Base-by-base conservation (phyloP, 148 eudicot species). In the Vaccinium macrocarpon region DNA sequence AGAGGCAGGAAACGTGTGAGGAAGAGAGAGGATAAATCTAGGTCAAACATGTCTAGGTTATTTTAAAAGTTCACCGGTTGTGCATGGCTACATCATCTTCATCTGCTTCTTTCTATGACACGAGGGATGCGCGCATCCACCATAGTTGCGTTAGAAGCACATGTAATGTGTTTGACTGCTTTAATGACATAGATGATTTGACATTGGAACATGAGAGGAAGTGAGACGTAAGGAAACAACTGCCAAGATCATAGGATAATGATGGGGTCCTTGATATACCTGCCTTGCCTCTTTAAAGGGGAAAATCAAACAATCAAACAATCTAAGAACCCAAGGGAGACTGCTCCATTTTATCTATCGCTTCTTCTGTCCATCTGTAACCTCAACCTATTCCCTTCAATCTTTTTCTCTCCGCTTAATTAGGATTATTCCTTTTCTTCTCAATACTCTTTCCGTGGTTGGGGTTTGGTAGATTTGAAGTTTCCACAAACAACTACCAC, bases 391-490 rank as follows among this genome's bases (percentile, higher is more conserved):
- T 62, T 21, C 25, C 25, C 70, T 23, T 62, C 57, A 10, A 15
- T 59, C 66, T 59, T n/a, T 23, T 21, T 2, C 27, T 62, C 70
- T 62, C 70, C 23, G n/a, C 11, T 8, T 62, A 62, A n/a, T 62
- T 62, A 62, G 70, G 70, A 62, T 9, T n/a, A 19, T 62, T 62
- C 27, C 27, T 62, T 62, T 59, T 21, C 23, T 62, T 23, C 70
- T n/a, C 70, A 62, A 1, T 23, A n/a, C 27, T 23, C 18, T n/a
- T 8, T 62, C 29, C 27, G n/a, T 62, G 25, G 3, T 62, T 62
- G 70, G 70, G 70, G 70, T 62, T 62, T 21, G 70, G 70, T 62
- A 62, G 70, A 18, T 62, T 62, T 62, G 70, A 62, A 62, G 70
- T 62, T 9, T 62, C 11, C 70, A 21, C 4, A 19, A 62, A 62